These are phyloP conservation scores for Candida ficus DNA, from an alignment of 805 yeast genomes.

Conservation along the genomic window DNA sequence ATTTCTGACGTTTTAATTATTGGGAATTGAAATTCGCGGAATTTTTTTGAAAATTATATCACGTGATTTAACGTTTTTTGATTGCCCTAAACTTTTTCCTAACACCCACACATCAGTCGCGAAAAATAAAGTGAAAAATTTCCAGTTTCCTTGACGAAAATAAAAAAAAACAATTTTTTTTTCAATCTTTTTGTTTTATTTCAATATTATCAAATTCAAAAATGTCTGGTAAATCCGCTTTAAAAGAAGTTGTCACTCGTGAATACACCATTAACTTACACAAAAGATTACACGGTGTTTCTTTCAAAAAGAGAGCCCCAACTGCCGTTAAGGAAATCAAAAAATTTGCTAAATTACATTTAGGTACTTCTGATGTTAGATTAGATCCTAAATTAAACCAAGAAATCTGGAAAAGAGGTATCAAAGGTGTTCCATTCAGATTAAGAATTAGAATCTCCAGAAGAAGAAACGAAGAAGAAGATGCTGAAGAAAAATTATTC, in stretches of 20 bases:
- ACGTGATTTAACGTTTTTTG: too few species aligned
- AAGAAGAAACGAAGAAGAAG: slow-evolving; percentile 99
- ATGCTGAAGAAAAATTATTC: slow-evolving; percentile 95
- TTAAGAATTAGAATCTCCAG: slow-evolving; percentile 97
- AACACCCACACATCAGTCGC: too few species aligned
- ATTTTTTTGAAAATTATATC: too few species aligned
- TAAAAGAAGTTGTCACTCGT: slow-evolving; percentile 99
- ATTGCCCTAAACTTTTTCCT: too few species aligned
- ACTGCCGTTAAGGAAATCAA: slow-evolving; percentile 98
- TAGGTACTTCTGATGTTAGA: slow-evolving; percentile 99
- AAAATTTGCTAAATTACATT: slow-evolving; percentile 97
- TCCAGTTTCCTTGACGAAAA: too few species aligned
- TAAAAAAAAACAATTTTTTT: too few species aligned
- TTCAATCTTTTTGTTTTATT: slow-evolving; percentile 6
- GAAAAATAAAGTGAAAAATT: too few species aligned
- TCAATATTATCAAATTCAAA: slow-evolving; percentile 11
- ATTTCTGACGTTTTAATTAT: too few species aligned
- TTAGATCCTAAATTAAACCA: slow-evolving; percentile 98
- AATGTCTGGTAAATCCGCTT: slow-evolving; percentile 62
- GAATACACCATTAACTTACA: slow-evolving; percentile 99
- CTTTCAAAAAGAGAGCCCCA: slow-evolving; percentile 99
- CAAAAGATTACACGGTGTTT: slow-evolving; percentile 98
- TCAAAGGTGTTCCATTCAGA: slow-evolving; percentile 98
- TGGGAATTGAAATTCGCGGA: too few species aligned
- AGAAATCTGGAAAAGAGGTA: slow-evolving; percentile 99